Evolutionary conservation across 371 early-diverging fungal genomes (phyloP).

Genomic region (Conidiobolus incongruus): DNA sequence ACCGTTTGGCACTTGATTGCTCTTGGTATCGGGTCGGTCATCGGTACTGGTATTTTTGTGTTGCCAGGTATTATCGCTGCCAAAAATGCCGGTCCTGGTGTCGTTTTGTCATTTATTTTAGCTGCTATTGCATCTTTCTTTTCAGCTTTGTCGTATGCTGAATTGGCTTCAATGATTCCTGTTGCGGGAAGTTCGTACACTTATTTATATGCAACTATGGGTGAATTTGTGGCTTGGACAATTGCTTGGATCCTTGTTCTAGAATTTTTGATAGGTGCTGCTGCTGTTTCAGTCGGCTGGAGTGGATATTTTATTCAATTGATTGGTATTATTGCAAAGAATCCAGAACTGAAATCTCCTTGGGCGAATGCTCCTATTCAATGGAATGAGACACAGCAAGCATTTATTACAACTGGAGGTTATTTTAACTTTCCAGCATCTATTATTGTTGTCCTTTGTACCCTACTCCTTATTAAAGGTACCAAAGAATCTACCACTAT

Average conservation of each 20-base stretch:
- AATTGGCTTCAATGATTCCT: constrained; percentile 67
- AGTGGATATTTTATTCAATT: constrained; percentile 49
- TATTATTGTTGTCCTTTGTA: constrained; percentile 31
- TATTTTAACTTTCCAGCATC: constrained; percentile 57
- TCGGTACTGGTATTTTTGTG: too few species aligned
- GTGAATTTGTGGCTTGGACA: constrained; percentile 64
- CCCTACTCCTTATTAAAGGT: constrained; percentile 32
- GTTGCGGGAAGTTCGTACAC: constrained; percentile 69
- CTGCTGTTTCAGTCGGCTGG: constrained; percentile 46
- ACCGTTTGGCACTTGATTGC: constrained; percentile 8
- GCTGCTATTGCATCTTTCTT: constrained; percentile 42
- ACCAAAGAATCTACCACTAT: constrained; percentile 44
- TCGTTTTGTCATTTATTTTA: constrained; percentile 47
- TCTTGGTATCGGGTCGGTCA: constrained; percentile 34
- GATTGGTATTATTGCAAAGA: constrained; percentile 25
- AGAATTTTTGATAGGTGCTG: constrained; percentile 57
- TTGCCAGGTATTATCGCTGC: constrained; percentile 34
- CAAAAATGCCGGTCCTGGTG: constrained; percentile 50
- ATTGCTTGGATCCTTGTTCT: constrained; percentile 67
- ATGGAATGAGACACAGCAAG: constrained; percentile 19
- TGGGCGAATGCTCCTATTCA: constrained; percentile 26
- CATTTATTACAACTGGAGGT: constrained; percentile 17
- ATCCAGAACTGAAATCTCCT: constrained; percentile 17
- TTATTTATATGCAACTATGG: constrained; percentile 60
- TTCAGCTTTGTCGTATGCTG: constrained; percentile 56